A percentile compares a stretch with the other conserved stretches of the same genome.
Conservation (phyloP, 2,329 filamentous ascomycete genomes). For the Alternaria consortialis region DNA sequence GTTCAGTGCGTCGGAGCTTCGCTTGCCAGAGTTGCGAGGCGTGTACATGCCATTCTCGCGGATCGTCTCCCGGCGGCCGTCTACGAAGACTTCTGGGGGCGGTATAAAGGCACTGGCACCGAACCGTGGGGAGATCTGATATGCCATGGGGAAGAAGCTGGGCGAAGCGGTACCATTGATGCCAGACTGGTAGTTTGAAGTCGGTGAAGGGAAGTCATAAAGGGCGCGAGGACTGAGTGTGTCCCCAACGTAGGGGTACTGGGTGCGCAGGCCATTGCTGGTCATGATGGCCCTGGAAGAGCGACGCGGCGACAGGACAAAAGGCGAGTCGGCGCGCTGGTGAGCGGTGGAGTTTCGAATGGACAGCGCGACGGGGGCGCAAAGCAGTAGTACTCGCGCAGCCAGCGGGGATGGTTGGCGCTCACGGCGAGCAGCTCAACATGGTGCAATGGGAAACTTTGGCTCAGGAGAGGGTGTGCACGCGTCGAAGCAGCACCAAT, state of each 20-base stretch:
- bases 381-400: slow-evolving; percentile 36
- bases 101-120: slow-evolving; percentile 50
- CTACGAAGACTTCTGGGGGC: slow-evolving; percentile 49
- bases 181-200: slow-evolving; percentile 50
- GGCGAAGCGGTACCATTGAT: slow-evolving; percentile 41
- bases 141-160: slow-evolving; percentile 49
- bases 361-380: slow-evolving; percentile 33
- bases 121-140: slow-evolving; percentile 49
- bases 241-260: slow-evolving; percentile 45
- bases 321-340: slow-evolving; percentile 25
- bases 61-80: slow-evolving; percentile 39
- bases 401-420: slow-evolving; percentile 32
- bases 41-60: slow-evolving; percentile 40
- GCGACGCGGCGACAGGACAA: slow-evolving; percentile 11
- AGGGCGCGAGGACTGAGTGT: slow-evolving; percentile 43
- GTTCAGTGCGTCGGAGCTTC: slow-evolving; percentile 43
- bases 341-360: slow-evolving; percentile 31
- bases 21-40: slow-evolving; percentile 40
- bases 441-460: slow-evolving; percentile 22
- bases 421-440: slow-evolving; percentile 40
- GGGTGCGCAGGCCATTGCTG: slow-evolving; percentile 47
- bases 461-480: slow-evolving; percentile 6
- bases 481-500: neutral
- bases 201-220: slow-evolving; percentile 51
- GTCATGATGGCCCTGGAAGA: slow-evolving; percentile 34